A percentile compares a stretch with the other conserved stretches of the same genome.
These are phyloP conservation scores for Phoenix roebelenii DNA, from an alignment of 176 grass and related monocot genomes.

Conservation along the genomic window DNA sequence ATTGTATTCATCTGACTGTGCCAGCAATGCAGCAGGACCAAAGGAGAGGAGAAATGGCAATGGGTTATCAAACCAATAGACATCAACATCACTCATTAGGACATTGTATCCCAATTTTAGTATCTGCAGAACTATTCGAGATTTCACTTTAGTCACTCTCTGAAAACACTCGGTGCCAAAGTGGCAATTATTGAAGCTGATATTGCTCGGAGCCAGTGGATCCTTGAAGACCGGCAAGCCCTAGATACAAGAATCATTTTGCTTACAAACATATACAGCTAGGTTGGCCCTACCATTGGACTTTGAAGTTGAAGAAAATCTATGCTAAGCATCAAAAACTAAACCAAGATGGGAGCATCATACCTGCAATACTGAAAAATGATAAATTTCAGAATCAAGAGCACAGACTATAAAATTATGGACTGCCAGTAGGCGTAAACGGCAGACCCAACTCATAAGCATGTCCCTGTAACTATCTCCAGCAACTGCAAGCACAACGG, in stretches of 20 bases:
- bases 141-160: constrained; percentile 89
- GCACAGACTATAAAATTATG: constrained; percentile 74
- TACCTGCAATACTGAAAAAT: constrained; percentile 78
- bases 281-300: too few species aligned
- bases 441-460: constrained; percentile 93
- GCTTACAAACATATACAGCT: too few species aligned
- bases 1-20: constrained; percentile 88
- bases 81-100: constrained; percentile 81
- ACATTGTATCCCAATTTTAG: constrained; percentile 73
- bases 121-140: constrained; percentile 68
- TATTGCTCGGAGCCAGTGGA: constrained; percentile 41
- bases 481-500: constrained; percentile 70
- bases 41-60: constrained; percentile 47
- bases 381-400: constrained; percentile 67
- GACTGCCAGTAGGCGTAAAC: constrained; percentile 45
- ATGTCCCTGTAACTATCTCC: constrained; percentile 74
- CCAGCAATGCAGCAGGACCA: constrained; percentile 46
- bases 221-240: constrained; percentile 83
- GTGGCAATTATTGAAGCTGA: constrained; percentile 73
- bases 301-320: too few species aligned
- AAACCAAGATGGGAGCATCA: background rate
- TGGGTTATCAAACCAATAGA: constrained; percentile 87
- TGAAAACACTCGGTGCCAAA: constrained; percentile 85
- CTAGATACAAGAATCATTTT: constrained; percentile 18
- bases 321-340: background rate